phyloP scores from a whole-genome alignment of 78 protist genomes.

The Dictyostelium discoideum region DNA sequence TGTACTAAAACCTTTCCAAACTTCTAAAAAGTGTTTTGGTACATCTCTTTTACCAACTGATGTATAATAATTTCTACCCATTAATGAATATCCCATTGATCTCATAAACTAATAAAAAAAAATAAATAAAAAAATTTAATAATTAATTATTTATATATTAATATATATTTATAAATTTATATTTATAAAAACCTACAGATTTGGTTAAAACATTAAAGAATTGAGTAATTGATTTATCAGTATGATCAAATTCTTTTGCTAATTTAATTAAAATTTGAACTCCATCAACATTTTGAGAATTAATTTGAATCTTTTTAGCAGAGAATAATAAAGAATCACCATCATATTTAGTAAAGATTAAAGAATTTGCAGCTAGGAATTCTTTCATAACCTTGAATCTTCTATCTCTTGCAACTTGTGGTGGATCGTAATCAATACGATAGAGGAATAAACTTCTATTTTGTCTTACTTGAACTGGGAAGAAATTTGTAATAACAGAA shows the following conservation, averaged over 20 bases:
- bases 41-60: background rate
- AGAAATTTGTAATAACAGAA: background rate
- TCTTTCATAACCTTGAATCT: background rate
- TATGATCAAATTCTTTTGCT: background rate
- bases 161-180: no score
- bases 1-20: constrained; percentile 35
- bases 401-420: background rate
- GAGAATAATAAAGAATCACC: background rate
- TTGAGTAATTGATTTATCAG: background rate
- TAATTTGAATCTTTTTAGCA: background rate
- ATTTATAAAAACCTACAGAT: background rate
- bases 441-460: background rate
- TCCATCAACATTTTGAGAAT: background rate
- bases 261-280: background rate
- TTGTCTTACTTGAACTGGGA: background rate
- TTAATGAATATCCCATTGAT: background rate
- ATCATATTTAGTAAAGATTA: background rate
- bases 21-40: constrained; percentile 19
- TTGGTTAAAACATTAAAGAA: constrained; percentile 13
- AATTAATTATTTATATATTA: no score
- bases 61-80: constrained; percentile 46
- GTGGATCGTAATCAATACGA: constrained; percentile 20
- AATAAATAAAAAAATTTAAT: background rate
- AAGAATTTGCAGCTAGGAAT: background rate
- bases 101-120: background rate